These are phyloP conservation scores for Camellia oleifera DNA, from an alignment of 179 eudicot genomes.

Conservation along the genomic window DNA sequence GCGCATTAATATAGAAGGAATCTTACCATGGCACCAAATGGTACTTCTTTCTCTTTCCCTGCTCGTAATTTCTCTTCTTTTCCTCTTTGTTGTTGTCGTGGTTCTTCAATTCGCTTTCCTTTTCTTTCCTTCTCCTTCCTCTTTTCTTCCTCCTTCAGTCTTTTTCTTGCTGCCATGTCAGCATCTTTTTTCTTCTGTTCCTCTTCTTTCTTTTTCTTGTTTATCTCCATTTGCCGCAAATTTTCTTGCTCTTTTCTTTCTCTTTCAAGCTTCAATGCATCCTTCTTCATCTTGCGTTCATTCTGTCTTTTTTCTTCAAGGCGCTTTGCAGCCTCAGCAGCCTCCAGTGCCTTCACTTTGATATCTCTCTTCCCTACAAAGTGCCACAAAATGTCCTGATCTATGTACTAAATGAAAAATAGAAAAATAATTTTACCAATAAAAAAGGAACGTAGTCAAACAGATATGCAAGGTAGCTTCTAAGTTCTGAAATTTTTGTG, in stretches of 20 bases:
- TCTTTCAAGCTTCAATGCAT: constrained; percentile 75
- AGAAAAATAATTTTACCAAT: neutral
- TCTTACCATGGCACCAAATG: constrained; percentile 20
- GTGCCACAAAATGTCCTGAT: neutral
- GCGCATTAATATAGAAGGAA: neutral
- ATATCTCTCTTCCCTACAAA: constrained; percentile 74
- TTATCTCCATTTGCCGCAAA: constrained; percentile 56
- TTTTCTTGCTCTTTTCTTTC: constrained; percentile 72
- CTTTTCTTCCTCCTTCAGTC: constrained; percentile 85
- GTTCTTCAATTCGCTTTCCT: constrained; percentile 54
- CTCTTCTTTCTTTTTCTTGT: constrained; percentile 66
- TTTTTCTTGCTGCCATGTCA: constrained; percentile 68
- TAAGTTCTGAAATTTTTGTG: too few relatives aligned
- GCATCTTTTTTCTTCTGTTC: constrained; percentile 74
- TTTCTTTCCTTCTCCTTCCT: constrained; percentile 75
- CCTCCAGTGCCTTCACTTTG: constrained; percentile 90
- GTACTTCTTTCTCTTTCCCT: constrained; percentile 41
- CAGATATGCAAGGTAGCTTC: neutral
- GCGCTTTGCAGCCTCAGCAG: constrained; percentile 89
- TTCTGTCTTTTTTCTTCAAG: constrained; percentile 67
- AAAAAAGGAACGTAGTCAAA: neutral
- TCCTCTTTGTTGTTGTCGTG: constrained; percentile 50
- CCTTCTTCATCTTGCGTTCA: constrained; percentile 81
- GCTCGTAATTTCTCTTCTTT: constrained; percentile 52
- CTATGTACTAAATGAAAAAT: neutral